These are phyloP conservation scores for Penicillium frequentans DNA, from an alignment of 2,329 filamentous ascomycete genomes.

Conservation along the genomic window DNA sequence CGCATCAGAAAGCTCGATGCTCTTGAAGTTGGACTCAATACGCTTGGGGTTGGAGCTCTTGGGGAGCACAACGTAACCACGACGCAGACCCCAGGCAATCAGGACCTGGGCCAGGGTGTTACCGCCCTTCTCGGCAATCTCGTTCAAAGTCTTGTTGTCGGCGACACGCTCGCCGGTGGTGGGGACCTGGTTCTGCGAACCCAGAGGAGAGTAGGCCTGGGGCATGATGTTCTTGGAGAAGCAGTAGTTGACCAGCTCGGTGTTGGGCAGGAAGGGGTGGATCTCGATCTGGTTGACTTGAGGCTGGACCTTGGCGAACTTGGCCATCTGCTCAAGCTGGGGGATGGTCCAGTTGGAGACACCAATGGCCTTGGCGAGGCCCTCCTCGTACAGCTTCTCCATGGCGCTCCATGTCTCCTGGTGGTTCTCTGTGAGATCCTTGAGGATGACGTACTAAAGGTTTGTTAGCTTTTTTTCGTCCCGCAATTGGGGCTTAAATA, in stretches of 20 bases:
- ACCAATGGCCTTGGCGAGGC: conserved; percentile 69
- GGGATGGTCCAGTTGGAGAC: conserved; percentile 71
- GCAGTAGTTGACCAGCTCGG: conserved; percentile 44
- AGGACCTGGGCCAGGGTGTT: conserved; percentile 62
- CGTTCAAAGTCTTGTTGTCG: conserved; percentile 60
- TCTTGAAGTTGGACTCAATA: conserved; percentile 68
- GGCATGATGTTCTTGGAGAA: conserved; percentile 42
- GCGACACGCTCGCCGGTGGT: conserved; percentile 66
- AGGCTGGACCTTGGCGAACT: conserved; percentile 43
- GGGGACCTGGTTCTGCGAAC: conserved; percentile 69
- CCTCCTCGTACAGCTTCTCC: conserved; percentile 59
- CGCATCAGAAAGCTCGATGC: conserved; percentile 58
- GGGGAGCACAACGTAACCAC: conserved; percentile 67
- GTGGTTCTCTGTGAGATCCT: conserved; percentile 66
- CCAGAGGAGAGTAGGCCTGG: conserved; percentile 49
- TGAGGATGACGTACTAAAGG: conserved; percentile 59
- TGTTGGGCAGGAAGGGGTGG: conserved; percentile 50
- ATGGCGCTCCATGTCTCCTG: conserved; percentile 66
- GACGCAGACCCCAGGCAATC: conserved; percentile 65
- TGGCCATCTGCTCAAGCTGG: conserved; percentile 49
- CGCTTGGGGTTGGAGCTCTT: conserved; percentile 68
- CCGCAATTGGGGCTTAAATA: background rate
- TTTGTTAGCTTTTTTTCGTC: conserved; percentile 4
- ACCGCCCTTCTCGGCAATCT: conserved; percentile 58
- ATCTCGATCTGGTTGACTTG: conserved; percentile 49